These are phyloP conservation scores for Fulvia fulva DNA, from an alignment of 2,329 filamentous ascomycete genomes.

Conservation along the genomic window DNA sequence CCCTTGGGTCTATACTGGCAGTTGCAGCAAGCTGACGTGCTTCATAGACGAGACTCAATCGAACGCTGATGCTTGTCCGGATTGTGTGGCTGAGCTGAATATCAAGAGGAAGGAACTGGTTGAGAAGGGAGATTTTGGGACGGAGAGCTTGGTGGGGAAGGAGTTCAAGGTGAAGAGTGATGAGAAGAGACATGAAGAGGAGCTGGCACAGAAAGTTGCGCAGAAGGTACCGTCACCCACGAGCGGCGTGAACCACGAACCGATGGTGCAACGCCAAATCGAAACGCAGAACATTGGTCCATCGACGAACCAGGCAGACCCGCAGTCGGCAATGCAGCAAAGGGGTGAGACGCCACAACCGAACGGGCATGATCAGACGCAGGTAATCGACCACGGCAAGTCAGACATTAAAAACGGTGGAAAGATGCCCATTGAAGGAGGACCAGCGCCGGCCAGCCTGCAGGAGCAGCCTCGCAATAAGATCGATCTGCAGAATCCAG, in stretches of 20 bases:
- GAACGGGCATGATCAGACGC: not conserved
- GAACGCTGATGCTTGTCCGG: constrained; percentile 28
- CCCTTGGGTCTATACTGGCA: constrained; percentile 23
- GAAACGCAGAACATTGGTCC: too few relatives aligned
- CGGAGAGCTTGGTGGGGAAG: not conserved
- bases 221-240: too few relatives aligned
- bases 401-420: not conserved
- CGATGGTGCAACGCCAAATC: too few relatives aligned
- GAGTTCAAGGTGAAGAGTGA: not conserved
- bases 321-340: not conserved
- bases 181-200: not conserved
- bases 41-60: constrained; percentile 14
- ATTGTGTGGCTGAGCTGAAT: constrained; percentile 30
- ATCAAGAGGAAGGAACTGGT: constrained; percentile 25
- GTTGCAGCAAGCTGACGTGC: constrained; percentile 8
- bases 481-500: not conserved
- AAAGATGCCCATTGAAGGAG: too few relatives aligned
- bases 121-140: not conserved
- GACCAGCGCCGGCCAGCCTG: too few relatives aligned
- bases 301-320: too few relatives aligned
- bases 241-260: too few relatives aligned
- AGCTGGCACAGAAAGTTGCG: not conserved
- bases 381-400: not conserved
- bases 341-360: not conserved
- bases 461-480: too few relatives aligned